Conservation (phyloP, 139 green algal genomes). For the Pleodorina starrii region DNA sequence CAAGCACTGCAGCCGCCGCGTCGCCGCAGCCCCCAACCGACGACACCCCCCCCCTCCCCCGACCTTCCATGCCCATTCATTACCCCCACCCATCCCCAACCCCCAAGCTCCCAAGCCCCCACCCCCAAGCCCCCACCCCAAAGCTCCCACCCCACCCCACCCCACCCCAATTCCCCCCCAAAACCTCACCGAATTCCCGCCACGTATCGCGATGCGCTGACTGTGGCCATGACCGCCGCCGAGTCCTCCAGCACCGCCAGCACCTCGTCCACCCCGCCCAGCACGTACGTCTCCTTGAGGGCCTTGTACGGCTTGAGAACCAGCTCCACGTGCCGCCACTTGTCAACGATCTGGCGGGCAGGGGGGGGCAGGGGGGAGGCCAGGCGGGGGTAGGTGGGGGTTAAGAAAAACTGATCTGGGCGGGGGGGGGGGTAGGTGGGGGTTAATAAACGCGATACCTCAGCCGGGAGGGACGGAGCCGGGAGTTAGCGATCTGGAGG, state of each 20-base stretch:
- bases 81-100: neutral
- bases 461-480: too few species aligned
- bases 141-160: neutral
- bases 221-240: constrained; percentile 83
- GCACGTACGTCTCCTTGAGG: constrained; percentile 84
- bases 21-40: neutral
- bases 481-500: too few species aligned
- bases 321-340: constrained; percentile 52
- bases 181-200: constrained; percentile 63
- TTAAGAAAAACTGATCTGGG: too few species aligned
- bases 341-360: constrained; percentile 29
- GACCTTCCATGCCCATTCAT: neutral
- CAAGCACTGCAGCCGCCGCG: too few species aligned
- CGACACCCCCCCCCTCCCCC: neutral
- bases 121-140: neutral
- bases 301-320: constrained; percentile 79
- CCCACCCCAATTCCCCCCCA: neutral
- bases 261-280: constrained; percentile 84
- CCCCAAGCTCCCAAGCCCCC: neutral
- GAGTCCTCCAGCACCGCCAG: constrained; percentile 83
- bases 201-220: constrained; percentile 74
- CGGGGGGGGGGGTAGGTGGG: too few species aligned
- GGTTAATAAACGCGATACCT: too few species aligned
- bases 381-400: too few species aligned
- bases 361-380: too few species aligned